phyloP scores from a whole-genome alignment of 2,329 filamentous ascomycete species.

The Colletotrichum coccodes region DNA sequence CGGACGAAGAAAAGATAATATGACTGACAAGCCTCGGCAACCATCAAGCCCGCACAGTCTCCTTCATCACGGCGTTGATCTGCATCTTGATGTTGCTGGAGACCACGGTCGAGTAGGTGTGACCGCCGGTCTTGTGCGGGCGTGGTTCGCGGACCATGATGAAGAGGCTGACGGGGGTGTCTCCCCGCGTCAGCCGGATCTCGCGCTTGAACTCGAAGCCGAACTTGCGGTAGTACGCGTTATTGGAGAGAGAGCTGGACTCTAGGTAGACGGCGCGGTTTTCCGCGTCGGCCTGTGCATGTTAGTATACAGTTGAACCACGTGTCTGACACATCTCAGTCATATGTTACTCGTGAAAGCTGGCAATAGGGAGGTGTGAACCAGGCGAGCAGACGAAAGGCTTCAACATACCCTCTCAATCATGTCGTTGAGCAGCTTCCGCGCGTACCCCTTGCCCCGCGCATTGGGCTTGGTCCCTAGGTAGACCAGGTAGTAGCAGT shows the following conservation, averaged over 20 bases:
- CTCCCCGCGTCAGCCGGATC: slow-evolving; percentile 69
- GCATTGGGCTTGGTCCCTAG: slow-evolving; percentile 79
- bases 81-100: slow-evolving; percentile 46
- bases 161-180: slow-evolving; percentile 72
- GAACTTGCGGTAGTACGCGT: slow-evolving; percentile 78
- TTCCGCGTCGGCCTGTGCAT: slow-evolving; percentile 71
- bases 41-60: slow-evolving; percentile 10
- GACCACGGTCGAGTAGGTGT: slow-evolving; percentile 41
- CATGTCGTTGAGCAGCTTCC: slow-evolving; percentile 77
- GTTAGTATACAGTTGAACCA: background rate
- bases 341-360: background rate
- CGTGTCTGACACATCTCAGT: background rate
- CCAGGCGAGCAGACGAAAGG: background rate
- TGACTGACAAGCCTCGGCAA: slow-evolving; percentile 11
- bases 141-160: slow-evolving; percentile 85
- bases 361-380: background rate
- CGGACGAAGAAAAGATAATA: background rate
- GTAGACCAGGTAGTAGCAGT: slow-evolving; percentile 86
- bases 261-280: slow-evolving; percentile 80
- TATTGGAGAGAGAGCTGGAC: slow-evolving; percentile 76
- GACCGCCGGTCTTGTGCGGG: slow-evolving; percentile 36
- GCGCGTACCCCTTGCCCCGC: slow-evolving; percentile 78
- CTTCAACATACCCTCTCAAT: slow-evolving; percentile 63
- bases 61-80: slow-evolving; percentile 42
- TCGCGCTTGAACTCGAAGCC: slow-evolving; percentile 75